phyloP scores from a whole-genome alignment of 257 asterid genomes.

The Solanum chilense region DNA sequence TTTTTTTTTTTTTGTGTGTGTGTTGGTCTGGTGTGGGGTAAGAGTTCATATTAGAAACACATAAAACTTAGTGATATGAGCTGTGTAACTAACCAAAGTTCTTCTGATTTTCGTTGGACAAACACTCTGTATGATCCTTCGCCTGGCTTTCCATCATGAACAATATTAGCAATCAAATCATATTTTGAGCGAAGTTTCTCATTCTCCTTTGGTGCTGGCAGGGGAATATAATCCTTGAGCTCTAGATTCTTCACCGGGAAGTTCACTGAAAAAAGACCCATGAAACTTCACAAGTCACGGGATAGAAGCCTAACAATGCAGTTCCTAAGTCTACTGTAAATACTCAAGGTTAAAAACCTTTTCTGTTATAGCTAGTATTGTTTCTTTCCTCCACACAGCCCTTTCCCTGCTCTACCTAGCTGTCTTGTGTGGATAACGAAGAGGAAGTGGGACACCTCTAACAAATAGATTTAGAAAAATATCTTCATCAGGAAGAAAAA shows the following conservation, averaged over 20 bases:
- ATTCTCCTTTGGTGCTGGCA: slow-evolving; percentile 54
- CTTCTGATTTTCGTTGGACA: slow-evolving; percentile 96
- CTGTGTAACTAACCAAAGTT: slow-evolving; percentile 47
- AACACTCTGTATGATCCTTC: slow-evolving; percentile 86
- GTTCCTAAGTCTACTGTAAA: neutral
- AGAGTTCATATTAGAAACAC: neutral
- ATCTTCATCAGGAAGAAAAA: neutral
- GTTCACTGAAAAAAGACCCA: slow-evolving; percentile 37
- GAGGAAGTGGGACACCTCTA: neutral
- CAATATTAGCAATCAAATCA: slow-evolving; percentile 77
- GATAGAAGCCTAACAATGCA: neutral
- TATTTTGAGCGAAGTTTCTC: slow-evolving; percentile 69
- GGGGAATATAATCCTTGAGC: slow-evolving; percentile 79
- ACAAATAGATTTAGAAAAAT: neutral
- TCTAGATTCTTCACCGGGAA: slow-evolving; percentile 98
- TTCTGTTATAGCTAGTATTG: neutral
- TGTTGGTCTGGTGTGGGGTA: neutral
- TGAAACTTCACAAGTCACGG: neutral
- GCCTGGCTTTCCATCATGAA: slow-evolving; percentile 63
- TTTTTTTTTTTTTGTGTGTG: neutral
- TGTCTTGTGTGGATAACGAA: neutral
- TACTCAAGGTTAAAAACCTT: neutral
- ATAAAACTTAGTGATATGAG: neutral
- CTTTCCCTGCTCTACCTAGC: neutral
- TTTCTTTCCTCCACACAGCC: neutral